phyloP scores from a whole-genome alignment of 2,329 filamentous ascomycete genomes.

The Monascus ruber region DNA sequence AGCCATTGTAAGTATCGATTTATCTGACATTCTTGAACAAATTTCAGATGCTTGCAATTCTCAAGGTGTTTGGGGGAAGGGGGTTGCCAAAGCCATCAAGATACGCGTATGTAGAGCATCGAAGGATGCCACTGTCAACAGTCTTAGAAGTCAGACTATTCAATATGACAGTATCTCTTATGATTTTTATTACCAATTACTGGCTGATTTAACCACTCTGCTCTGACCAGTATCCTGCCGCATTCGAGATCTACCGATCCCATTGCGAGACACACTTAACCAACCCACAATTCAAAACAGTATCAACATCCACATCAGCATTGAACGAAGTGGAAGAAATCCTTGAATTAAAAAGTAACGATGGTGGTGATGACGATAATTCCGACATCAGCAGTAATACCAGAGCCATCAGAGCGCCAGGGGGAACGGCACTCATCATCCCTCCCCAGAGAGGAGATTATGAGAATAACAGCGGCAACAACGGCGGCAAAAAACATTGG shows the following conservation, averaged over 20 bases:
- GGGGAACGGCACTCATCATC: conserved; percentile 44
- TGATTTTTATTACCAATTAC: not conserved
- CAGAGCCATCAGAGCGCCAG: conserved; percentile 14
- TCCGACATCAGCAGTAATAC: not conserved
- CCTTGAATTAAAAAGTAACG: too few species aligned
- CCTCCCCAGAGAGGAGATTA: conserved; percentile 34
- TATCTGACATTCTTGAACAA: not conserved
- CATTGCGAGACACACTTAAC: conserved; percentile 33
- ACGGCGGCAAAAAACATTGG: conserved; percentile 33
- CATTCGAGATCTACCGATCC: conserved; percentile 35
- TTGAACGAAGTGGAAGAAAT: too few species aligned
- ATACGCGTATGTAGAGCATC: conserved; percentile 13
- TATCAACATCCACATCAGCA: not conserved
- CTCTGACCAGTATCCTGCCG: conserved; percentile 36
- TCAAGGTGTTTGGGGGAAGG: conserved; percentile 45
- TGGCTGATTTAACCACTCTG: not conserved
- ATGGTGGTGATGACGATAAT: too few species aligned
- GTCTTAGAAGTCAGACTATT: too few species aligned
- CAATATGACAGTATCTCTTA: too few species aligned
- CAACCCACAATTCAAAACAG: conserved; percentile 4
- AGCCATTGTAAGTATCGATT: not conserved
- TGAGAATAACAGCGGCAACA: not conserved
- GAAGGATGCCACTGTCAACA: too few species aligned
- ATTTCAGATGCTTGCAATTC: conserved; percentile 47
- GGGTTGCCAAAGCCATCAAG: conserved; percentile 45